Conservation (phyloP, 139 green algal species). For the Tetratostichococcus sp. region DNA sequence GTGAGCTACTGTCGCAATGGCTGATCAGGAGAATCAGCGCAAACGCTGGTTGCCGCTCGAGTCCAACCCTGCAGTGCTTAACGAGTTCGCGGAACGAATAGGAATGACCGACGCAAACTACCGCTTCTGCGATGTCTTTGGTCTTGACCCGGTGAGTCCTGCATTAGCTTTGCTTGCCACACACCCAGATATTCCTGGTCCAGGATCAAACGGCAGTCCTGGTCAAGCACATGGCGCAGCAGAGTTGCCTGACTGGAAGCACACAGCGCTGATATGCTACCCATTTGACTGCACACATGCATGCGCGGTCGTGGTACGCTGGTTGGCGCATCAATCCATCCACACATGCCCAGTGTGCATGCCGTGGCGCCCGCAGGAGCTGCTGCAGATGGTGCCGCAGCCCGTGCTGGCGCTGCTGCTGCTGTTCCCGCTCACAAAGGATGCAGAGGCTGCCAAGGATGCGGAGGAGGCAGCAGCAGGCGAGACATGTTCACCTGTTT, state of each 20-base stretch:
- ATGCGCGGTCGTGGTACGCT: no score
- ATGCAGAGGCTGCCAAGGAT: slow-evolving; percentile 52
- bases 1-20: neutral
- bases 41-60: slow-evolving; percentile 83
- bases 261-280: no score
- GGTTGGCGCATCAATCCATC: no score
- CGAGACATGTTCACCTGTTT: neutral
- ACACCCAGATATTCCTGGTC: no score
- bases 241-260: no score
- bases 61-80: slow-evolving; percentile 85
- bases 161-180: neutral
- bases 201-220: no score
- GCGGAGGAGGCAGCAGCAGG: slow-evolving; percentile 7
- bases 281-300: no score
- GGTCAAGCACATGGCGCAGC: no score
- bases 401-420: slow-evolving; percentile 79
- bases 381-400: slow-evolving; percentile 82
- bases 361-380: slow-evolving; percentile 45
- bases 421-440: slow-evolving; percentile 79
- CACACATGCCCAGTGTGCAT: neutral
- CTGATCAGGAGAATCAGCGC: no score
- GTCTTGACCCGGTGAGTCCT: slow-evolving; percentile 63
- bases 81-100: slow-evolving; percentile 59
- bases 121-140: slow-evolving; percentile 72
- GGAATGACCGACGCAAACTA: slow-evolving; percentile 49